Base-by-base conservation (phyloP, 2,329 filamentous ascomycete species). In the Fusarium subglutinans region DNA sequence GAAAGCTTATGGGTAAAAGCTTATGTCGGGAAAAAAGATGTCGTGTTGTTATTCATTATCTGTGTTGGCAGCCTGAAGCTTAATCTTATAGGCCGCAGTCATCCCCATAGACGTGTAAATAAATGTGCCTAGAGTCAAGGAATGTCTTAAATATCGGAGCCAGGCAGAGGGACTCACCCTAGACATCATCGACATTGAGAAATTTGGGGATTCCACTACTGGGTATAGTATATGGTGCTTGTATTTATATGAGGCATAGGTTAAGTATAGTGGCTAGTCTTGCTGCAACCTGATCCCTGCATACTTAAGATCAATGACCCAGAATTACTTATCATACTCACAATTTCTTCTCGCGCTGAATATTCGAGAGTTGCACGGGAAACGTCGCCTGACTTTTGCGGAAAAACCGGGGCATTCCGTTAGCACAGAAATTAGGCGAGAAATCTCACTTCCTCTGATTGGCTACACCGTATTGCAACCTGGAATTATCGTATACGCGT, bases 301-400 rank as follows among this genome's bases (percentile, higher is more conserved):
- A 20, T 6, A 45, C 24, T 20, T n/a, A 17, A 17, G 2, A 17
- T 30, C 0, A 17, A 30, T 8, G 0, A 3, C n/a, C 6, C 15
- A 2, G 8, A n/a, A 20, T 6, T 30, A n/a, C 13, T 0, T 50
- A 17, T 50, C 0, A n/a, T 0, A 22, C n/a, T 12, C 0, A 30
- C 4, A 30, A n/a, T 30, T 17, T 30, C 28, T 30, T 8, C 26
- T 8, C 9, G 3, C 12, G 14, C 7, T 3, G n/a, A 30, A 20
- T 1, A 7, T 12, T 14, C 6, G 0, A 17, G 0, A 1, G 24
- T 7, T 10, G 13, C 14, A 17, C 5, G 2, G 26, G 1, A n/a
- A n/a, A 6, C 8, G 1, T 30, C 4, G 45, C 10, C 14, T n/a
- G 26, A n/a, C 28, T 50, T 17, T 30, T 17, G 3, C 14, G 4